Percentiles rank a stretch among this genome's conserved stretches.
Evolutionary conservation across 225 moss, liverwort and hornwort genomes (phyloP).

Genomic region (Pseudisothecium myosuroides): DNA sequence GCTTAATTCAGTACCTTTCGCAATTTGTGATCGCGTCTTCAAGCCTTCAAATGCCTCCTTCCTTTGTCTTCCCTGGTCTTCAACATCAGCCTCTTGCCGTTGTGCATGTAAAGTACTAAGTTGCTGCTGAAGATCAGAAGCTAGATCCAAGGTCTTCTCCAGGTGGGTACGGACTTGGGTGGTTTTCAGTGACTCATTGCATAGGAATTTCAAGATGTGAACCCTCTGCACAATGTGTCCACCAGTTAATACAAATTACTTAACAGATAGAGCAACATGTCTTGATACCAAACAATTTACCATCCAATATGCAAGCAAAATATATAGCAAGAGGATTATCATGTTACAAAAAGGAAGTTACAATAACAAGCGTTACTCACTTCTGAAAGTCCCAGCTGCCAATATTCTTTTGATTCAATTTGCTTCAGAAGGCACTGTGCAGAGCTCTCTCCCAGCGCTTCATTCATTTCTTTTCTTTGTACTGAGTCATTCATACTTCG

Average conservation of each 20-base stretch:
- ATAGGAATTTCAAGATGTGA: constrained; percentile 62
- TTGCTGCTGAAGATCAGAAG: constrained; percentile 67
- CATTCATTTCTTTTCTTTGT: constrained; percentile 5
- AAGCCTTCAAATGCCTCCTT: constrained; percentile 7
- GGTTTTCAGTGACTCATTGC: constrained; percentile 78
- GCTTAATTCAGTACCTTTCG: constrained; percentile 5
- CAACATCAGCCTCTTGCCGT: constrained; percentile 37
- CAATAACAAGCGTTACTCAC: constrained; percentile 18
- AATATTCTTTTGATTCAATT: constrained; percentile 75
- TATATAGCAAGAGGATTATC: background rate
- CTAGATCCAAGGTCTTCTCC: constrained; percentile 60
- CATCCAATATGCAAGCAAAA: background rate
- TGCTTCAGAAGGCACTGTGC: constrained; percentile 44
- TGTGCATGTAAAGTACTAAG: constrained; percentile 40
- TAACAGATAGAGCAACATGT: background rate
- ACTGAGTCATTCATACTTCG: constrained; percentile 11
- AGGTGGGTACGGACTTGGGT: constrained; percentile 58
- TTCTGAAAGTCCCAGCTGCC: constrained; percentile 70
- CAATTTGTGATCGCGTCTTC: constrained; percentile 6
- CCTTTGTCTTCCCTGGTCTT: constrained; percentile 9
- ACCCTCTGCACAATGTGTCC: constrained; percentile 52
- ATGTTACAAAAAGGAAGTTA: background rate
- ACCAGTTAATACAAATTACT: background rate
- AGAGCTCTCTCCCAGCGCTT: constrained; percentile 23
- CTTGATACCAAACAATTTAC: background rate